Evolutionary conservation across 2,329 filamentous ascomycete genomes (phyloP).

Genomic region (Neofusicoccum laricinum): DNA sequence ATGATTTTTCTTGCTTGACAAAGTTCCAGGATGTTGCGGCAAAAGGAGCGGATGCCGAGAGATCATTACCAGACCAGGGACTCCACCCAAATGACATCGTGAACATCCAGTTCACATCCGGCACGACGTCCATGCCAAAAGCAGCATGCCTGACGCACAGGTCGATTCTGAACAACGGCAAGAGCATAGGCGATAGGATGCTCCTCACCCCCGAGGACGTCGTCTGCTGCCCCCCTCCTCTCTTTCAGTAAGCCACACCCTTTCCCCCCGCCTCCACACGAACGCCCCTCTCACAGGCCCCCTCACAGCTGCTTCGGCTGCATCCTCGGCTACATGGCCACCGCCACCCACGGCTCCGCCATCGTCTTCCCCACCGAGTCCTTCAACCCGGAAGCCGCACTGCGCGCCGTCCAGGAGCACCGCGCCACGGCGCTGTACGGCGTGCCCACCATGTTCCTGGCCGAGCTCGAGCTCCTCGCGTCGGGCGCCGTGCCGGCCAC

Average conservation of each 20-base stretch:
- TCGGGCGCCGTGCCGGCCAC: slow-evolving; percentile 39
- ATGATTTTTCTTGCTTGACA: slow-evolving; percentile 33
- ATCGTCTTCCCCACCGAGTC: slow-evolving; percentile 85
- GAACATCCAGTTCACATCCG: slow-evolving; percentile 96
- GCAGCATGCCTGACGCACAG: slow-evolving; percentile 84
- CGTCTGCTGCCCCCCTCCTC: slow-evolving; percentile 61
- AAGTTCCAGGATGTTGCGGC: slow-evolving; percentile 41
- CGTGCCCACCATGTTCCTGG: slow-evolving; percentile 92
- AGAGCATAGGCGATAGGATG: slow-evolving; percentile 82
- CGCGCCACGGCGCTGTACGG: slow-evolving; percentile 73
- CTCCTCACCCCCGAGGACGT: slow-evolving; percentile 69
- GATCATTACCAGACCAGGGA: slow-evolving; percentile 42
- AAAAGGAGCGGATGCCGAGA: neutral
- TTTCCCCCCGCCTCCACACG: neutral
- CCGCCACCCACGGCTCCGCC: slow-evolving; percentile 74
- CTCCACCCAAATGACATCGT: slow-evolving; percentile 67
- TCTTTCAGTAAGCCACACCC: slow-evolving; percentile 43
- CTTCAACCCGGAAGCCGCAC: slow-evolving; percentile 74
- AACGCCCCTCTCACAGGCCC: neutral
- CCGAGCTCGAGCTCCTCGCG: slow-evolving; percentile 75
- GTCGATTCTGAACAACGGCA: slow-evolving; percentile 89
- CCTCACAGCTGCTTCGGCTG: slow-evolving; percentile 71
- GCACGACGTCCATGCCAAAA: slow-evolving; percentile 89
- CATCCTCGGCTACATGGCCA: slow-evolving; percentile 94
- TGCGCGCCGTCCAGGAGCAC: slow-evolving; percentile 63